Percentiles rank a stretch among this genome's conserved stretches.
Conservation (phyloP, 345 rosid genomes). For the Moricandia arvensis region DNA sequence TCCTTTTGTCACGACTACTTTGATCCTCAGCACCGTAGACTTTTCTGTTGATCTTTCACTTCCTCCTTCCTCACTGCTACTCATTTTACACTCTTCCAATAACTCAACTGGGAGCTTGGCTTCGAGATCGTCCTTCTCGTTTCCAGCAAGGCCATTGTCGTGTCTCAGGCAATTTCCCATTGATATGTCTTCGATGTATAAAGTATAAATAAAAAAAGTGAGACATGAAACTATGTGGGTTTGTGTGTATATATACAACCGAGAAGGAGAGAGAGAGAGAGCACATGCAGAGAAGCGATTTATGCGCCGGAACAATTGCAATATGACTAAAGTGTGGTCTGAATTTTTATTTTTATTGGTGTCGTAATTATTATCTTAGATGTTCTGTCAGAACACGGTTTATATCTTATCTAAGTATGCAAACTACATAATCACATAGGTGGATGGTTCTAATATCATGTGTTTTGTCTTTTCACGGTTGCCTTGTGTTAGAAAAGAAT, state of each 20-base stretch:
- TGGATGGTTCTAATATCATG: constrained; percentile 4
- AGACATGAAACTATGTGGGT: constrained; percentile 14
- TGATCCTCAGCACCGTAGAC: constrained; percentile 42
- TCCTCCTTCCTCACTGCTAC: background rate
- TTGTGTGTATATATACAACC: background rate
- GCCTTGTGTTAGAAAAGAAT: background rate
- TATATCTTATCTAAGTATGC: background rate
- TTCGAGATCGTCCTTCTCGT: constrained; percentile 42
- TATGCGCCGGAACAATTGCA: constrained; percentile 50
- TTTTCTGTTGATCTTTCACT: background rate
- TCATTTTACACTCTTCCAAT: constrained; percentile 18
- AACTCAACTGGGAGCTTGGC: constrained; percentile 25
- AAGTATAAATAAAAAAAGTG: background rate
- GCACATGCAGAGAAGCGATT: constrained; percentile 52
- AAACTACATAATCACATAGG: constrained; percentile 7
- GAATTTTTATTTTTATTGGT: constrained; percentile 10
- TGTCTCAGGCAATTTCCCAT: background rate
- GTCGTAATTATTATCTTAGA: constrained; percentile 22
- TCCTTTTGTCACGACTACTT: constrained; percentile 49
- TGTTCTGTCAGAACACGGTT: constrained; percentile 35
- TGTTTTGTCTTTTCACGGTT: background rate
- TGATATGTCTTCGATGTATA: constrained; percentile 17
- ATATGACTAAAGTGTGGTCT: constrained; percentile 21
- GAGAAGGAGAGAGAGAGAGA: constrained; percentile 11
- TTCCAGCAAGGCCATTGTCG: constrained; percentile 14